Evolutionary conservation across 306 rosid genomes (phyloP).

Genomic region (Gleditsia sinensis): DNA sequence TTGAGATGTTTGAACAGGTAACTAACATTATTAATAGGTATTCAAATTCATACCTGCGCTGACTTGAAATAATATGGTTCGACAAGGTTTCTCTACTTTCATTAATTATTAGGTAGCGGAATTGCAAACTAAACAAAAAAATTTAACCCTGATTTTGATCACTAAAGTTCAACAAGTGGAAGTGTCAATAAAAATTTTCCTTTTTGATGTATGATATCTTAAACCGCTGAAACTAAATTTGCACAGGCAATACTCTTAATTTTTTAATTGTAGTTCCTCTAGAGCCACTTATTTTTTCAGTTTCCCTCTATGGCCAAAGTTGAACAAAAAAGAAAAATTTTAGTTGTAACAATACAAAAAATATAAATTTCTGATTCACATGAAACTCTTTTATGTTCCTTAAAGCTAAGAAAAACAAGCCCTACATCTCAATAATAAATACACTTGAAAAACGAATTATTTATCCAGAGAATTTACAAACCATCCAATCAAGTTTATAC

Average conservation of each 20-base stretch:
- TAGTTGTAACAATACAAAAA: no score
- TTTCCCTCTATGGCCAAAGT: not conserved
- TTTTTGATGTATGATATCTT: no score
- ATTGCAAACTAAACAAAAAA: not conserved
- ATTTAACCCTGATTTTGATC: not conserved
- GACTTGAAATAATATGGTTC: slow-evolving; percentile 21
- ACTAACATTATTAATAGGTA: not conserved
- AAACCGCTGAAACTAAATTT: not conserved
- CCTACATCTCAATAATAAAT: not conserved
- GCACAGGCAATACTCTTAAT: no score
- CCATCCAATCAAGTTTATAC: not conserved
- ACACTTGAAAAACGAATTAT: not conserved
- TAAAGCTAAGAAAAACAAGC: not conserved
- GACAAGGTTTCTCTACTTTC: not conserved
- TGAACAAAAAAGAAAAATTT: no score
- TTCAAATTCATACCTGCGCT: slow-evolving; percentile 1
- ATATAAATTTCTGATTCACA: not conserved
- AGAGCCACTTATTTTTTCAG: not conserved
- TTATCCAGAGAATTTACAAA: not conserved
- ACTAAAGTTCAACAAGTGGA: no score
- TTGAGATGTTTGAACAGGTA: not conserved
- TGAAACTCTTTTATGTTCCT: not conserved
- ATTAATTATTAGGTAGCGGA: not conserved
- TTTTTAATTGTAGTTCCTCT: not conserved
- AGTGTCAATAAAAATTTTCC: no score